phyloP scores from a whole-genome alignment of 140 eudicot genomes.

The Ambrosia hybrid region DNA sequence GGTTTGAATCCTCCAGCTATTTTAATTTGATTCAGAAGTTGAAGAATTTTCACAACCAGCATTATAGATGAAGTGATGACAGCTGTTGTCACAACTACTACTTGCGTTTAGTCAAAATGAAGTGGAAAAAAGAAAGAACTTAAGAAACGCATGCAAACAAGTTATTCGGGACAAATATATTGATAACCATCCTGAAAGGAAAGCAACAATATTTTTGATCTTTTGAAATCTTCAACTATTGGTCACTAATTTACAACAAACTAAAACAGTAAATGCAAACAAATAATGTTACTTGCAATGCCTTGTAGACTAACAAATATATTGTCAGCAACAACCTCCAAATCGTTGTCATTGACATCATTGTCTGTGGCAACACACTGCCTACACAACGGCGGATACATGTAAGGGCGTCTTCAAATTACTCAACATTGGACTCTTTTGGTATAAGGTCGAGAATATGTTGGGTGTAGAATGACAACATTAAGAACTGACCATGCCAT shows the following conservation, averaged over 20 bases:
- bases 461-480: conserved; percentile 13
- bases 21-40: too few species aligned
- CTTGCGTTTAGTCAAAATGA: too few species aligned
- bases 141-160: not conserved
- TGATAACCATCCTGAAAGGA: not conserved
- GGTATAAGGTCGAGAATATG: conserved; percentile 80
- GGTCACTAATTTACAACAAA: not conserved
- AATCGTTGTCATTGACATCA: conserved; percentile 88
- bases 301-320: conserved; percentile 80
- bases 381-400: conserved; percentile 92
- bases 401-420: conserved; percentile 79
- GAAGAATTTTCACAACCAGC: too few species aligned
- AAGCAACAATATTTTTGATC: not conserved
- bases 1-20: conserved; percentile 92
- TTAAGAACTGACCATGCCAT: too few species aligned
- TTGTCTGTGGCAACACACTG: conserved; percentile 72
- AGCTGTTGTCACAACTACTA: too few species aligned
- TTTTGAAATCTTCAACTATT: not conserved
- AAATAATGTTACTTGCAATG: conserved; percentile 59
- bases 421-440: conserved; percentile 80
- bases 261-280: not conserved
- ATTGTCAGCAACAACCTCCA: conserved; percentile 86
- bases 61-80: too few species aligned
- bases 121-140: too few species aligned
- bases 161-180: not conserved